phyloP scores from a whole-genome alignment of 441 rosid species.

The Pelargonium citronellum region DNA sequence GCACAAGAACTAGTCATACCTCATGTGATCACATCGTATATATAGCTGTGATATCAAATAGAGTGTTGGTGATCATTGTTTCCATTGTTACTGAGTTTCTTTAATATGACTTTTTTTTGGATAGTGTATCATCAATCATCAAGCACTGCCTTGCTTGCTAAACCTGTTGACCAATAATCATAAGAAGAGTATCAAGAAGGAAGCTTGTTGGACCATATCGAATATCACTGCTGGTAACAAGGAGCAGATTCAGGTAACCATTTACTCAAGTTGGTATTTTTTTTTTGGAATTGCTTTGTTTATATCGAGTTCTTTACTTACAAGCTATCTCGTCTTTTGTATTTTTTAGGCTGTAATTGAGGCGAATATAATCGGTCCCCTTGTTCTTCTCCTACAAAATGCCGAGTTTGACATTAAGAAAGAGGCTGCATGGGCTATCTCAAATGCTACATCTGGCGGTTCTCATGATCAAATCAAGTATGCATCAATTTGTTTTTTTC shows the following conservation, averaged over 20 bases:
- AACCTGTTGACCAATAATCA: constrained; percentile 57
- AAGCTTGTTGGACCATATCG: constrained; percentile 92
- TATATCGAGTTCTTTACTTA: not conserved
- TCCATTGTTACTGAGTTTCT: not conserved
- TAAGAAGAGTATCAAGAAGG: constrained; percentile 85
- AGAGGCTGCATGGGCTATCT: constrained; percentile 85
- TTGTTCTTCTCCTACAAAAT: constrained; percentile 65
- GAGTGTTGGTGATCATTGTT: not conserved
- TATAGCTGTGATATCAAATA: not conserved
- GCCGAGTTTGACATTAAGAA: constrained; percentile 91
- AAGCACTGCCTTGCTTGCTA: constrained; percentile 63
- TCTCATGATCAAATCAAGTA: constrained; percentile 84
- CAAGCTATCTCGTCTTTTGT: not conserved
- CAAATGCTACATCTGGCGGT: constrained; percentile 86
- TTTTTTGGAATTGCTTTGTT: too few relatives aligned
- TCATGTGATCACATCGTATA: too few relatives aligned
- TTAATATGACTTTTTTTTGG: constrained; percentile 13
- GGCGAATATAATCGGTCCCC: constrained; percentile 52
- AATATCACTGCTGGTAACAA: constrained; percentile 87
- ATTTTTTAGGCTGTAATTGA: constrained; percentile 59
- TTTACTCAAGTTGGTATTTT: not conserved
- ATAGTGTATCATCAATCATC: constrained; percentile 63
- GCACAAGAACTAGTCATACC: too few relatives aligned
- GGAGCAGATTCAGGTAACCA: constrained; percentile 74
- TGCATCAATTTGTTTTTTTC: constrained; percentile 4